Base-by-base conservation (phyloP, 768 basidiomycete species). In the Sporobolomyces pararoseus region DNA sequence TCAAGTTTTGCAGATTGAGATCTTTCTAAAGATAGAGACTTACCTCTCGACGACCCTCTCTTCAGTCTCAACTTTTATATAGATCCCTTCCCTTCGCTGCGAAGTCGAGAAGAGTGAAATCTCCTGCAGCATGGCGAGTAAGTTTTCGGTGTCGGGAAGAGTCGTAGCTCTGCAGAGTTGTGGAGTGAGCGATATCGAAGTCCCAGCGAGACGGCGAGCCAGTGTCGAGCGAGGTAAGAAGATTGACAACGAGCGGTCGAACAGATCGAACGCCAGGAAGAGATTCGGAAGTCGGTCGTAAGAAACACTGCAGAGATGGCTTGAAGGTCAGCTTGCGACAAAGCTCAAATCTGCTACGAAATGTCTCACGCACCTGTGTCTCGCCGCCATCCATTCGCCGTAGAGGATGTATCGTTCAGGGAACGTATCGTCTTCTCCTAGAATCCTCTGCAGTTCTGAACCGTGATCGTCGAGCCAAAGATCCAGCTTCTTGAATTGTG, bases 321-420 rank as follows among this genome's bases (percentile, higher is more conserved):
- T 3, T 42, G 39, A 9, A 42, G 39, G 39, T 42, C 39, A 42
- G 39, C n/a, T n/a, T 9, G 39, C 39, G 17, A 42, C 10, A 9
- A 17, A 9, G 17, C 39, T 42, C 9, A 17, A 42, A 9, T 42
- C 39, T n/a, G n/a, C 0, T 34, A 16, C 19, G 37, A 13, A 31
- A 37, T 27, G 35, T 31, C 19, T 53, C 10, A 42, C 21, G 7
- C 10, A 67, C 7, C 85, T 86, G 77, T 87, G 86, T 19, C 84
- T 86, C 37, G 84, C 85, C 47, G 80, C 84, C 75, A 86, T 79
- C 85, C 86, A 87, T 77, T 88, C 86, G 37, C 86, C 86, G 70
- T 82, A 87, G 9, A 87, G 79, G 34, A 86, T 82, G 70, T 83
- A 87, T 3, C 86, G 82, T 76, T 86, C 83, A 13, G 85, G 78